Percentiles rank a stretch among this genome's conserved stretches.
phyloP scores from a whole-genome alignment of 2,329 filamentous ascomycete genomes.

The Aureobasidium namibiae region DNA sequence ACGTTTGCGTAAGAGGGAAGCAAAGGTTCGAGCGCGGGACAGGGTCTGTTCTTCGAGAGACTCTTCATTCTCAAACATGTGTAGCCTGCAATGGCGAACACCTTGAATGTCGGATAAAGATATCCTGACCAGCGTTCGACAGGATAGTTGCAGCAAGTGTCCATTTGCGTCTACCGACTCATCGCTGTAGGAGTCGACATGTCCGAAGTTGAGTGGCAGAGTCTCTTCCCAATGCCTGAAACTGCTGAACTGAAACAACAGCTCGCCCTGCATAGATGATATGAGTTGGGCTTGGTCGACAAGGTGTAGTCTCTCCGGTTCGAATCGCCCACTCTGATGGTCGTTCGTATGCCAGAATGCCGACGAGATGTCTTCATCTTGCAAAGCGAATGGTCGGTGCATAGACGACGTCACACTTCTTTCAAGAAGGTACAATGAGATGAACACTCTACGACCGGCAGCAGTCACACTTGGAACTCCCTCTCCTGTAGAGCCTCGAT shows the following conservation, averaged over 20 bases:
- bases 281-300: background rate
- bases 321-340: background rate
- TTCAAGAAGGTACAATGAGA: background rate
- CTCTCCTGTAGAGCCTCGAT: background rate
- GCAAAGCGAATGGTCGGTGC: background rate
- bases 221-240: conserved; percentile 2
- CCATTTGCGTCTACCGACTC: background rate
- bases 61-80: conserved; percentile 6
- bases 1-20: background rate
- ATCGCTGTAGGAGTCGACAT: background rate
- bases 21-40: background rate
- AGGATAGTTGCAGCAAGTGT: background rate
- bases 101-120: background rate
- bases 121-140: background rate
- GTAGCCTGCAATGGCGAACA: background rate
- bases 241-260: conserved; percentile 4
- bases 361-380: background rate
- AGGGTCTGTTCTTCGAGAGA: background rate
- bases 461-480: background rate
- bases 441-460: background rate
- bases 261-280: background rate
- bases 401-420: background rate
- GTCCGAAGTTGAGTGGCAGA: background rate
- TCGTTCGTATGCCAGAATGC: background rate
- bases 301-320: background rate